Evolutionary conservation across 2,329 filamentous ascomycete species (phyloP).

Genomic region (Sphaerulina vaccinii): DNA sequence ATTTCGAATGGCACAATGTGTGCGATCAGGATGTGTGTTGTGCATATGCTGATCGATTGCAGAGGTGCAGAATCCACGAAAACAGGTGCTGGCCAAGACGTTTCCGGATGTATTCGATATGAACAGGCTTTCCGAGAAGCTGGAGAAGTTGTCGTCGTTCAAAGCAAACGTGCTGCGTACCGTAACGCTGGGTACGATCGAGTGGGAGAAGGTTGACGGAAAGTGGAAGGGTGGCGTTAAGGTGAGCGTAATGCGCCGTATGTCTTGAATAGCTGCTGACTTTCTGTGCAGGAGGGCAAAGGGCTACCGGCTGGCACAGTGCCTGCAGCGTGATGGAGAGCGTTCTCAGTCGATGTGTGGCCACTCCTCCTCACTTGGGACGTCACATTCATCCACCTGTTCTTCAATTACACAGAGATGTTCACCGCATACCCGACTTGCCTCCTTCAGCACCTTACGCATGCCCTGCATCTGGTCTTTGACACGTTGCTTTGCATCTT

Average conservation of each 20-base stretch:
- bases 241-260: slow-evolving; percentile 11
- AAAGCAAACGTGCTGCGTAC: slow-evolving; percentile 41
- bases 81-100: slow-evolving; percentile 21
- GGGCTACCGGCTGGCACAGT: slow-evolving; percentile 2
- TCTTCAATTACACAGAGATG: no score
- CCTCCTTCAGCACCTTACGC: no score
- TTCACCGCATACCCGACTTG: background rate
- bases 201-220: slow-evolving; percentile 36
- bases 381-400: no score
- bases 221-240: slow-evolving; percentile 36
- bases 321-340: background rate
- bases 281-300: background rate
- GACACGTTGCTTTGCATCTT: no score
- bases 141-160: slow-evolving; percentile 39
- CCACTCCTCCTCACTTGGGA: background rate
- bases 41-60: background rate
- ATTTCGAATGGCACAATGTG: no score
- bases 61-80: slow-evolving; percentile 15
- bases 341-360: background rate
- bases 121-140: slow-evolving; percentile 35
- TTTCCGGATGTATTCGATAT: slow-evolving; percentile 40
- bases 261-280: background rate
- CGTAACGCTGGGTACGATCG: slow-evolving; percentile 35
- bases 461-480: no score
- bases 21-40: background rate